phyloP scores from a whole-genome alignment of 768 basidiomycete species.

The Russula earlei region DNA sequence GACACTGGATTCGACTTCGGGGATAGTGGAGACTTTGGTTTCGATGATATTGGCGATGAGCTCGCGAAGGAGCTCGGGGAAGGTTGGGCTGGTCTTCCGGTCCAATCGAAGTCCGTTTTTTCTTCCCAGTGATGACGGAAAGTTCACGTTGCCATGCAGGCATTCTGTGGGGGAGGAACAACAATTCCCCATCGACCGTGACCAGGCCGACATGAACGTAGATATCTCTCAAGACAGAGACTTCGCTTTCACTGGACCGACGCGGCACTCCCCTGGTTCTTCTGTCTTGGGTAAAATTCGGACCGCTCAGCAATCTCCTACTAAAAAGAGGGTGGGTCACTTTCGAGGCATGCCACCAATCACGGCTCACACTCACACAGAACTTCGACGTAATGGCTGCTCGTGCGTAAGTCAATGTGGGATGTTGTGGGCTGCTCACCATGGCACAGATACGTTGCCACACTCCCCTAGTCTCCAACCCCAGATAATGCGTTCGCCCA shows the following conservation, averaged over 20 bases:
- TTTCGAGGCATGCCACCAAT: background rate
- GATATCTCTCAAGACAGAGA: slow-evolving; percentile 20
- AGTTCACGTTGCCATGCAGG: background rate
- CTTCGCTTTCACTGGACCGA: slow-evolving; percentile 17
- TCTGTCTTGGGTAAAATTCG: background rate
- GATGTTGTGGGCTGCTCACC: background rate
- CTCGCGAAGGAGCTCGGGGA: slow-evolving; percentile 67
- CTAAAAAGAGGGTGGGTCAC: slow-evolving; percentile 16
- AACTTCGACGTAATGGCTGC: slow-evolving; percentile 7
- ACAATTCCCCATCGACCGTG: slow-evolving; percentile 7
- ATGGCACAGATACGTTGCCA: background rate
- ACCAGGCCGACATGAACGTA: slow-evolving; percentile 23
- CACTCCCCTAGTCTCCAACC: background rate
- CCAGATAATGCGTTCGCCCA: slow-evolving; percentile 6
- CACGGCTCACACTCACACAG: background rate
- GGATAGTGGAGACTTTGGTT: slow-evolving; percentile 44
- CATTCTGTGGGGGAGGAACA: background rate
- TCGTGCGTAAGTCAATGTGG: background rate
- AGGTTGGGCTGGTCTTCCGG: slow-evolving; percentile 41
- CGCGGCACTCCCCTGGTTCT: background rate
- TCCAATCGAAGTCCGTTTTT: slow-evolving; percentile 21
- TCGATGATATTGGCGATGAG: slow-evolving; percentile 60
- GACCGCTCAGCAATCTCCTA: background rate
- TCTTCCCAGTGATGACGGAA: background rate
- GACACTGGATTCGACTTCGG: slow-evolving; percentile 35